Base-by-base conservation (phyloP, 768 basidiomycete genomes). In the Phlebiopsis gigantea region DNA sequence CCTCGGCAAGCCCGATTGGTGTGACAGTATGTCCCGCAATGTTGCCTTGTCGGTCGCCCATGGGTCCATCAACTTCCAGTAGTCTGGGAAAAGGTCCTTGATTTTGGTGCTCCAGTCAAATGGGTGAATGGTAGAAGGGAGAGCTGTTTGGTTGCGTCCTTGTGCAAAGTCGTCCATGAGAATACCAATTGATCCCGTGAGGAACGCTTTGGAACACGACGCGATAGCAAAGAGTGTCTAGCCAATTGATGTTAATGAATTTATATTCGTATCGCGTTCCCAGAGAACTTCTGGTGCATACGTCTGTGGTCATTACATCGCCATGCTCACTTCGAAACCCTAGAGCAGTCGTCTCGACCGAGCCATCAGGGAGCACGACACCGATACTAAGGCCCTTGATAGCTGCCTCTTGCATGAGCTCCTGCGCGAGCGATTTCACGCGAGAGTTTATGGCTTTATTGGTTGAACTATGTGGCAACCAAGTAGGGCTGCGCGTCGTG, bases 21-120 rank as follows among this genome's bases (percentile, higher is more conserved):
- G 77, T 2, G 74, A 64, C 17, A 77, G 59, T 0, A 71, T 66
- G 58, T 78, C 77, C 7, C 65, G 62, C 10, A 78, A 5, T 42
- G 67, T 72, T 0, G 71, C 72, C 55, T 66, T 69, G 51, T 68
- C 59, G 14, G 63, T 71, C 0, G 76, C 74, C 69, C 71, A 74
- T n/a, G 68, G 58, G 58, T 79, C 75, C 60, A 66, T 65, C 17
- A 78, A 68, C 54, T 60, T 47, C 77, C 78, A 80, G 22, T 73
- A 67, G 12, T 54, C 68, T 0, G 75, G 75, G 1, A 79, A 64
- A 7, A 77, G 14, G 34, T 73, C 72, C 19, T 45, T 43, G 19
- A 69, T 30, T 39, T 65, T 65, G 1, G 69, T 68, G n/a, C 65
- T 44, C 68, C 66, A 71, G 41, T 59, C 60, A 53, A 72, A 49